phyloP scores from a whole-genome alignment of 345 rosid species.

The Populus alba region DNA sequence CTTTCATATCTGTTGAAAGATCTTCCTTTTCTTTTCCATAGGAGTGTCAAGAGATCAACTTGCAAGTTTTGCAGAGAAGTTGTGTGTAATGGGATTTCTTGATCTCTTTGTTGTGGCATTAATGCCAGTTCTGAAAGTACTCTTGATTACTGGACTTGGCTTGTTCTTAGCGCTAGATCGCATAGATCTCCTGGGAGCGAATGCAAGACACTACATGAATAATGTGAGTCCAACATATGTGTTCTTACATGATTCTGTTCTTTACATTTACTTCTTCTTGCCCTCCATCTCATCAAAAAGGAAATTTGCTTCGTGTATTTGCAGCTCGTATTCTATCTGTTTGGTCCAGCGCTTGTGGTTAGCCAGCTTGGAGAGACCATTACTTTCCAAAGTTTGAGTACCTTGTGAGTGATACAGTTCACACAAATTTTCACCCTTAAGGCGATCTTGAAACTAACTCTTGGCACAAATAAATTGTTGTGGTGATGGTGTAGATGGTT shows the following conservation, averaged over 20 bases:
- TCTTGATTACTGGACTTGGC: background rate
- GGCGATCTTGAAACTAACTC: too few species aligned
- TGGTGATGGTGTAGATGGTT: slow-evolving; percentile 40
- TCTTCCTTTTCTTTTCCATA: too few species aligned
- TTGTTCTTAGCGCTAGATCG: background rate
- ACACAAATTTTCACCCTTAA: slow-evolving; percentile 28
- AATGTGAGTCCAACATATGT: background rate
- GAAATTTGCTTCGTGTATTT: background rate
- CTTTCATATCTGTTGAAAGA: too few species aligned
- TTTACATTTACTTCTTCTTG: background rate
- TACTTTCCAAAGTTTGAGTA: background rate
- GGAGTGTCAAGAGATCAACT: too few species aligned
- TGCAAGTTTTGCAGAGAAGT: too few species aligned
- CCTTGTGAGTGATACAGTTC: slow-evolving; percentile 22
- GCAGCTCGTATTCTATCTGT: background rate
- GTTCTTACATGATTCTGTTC: background rate
- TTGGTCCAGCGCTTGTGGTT: slow-evolving; percentile 37
- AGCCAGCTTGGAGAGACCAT: slow-evolving; percentile 1
- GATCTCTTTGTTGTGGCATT: background rate
- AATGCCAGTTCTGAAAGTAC: background rate
- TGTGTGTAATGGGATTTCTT: background rate
- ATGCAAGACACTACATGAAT: background rate
- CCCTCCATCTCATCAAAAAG: background rate
- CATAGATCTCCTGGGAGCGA: background rate
- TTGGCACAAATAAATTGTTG: too few species aligned